A percentile compares a stretch with the other conserved stretches of the same genome.
These are phyloP conservation scores for Termitomyces sp. DNA, from an alignment of 768 basidiomycete species.

Conservation along the genomic window DNA sequence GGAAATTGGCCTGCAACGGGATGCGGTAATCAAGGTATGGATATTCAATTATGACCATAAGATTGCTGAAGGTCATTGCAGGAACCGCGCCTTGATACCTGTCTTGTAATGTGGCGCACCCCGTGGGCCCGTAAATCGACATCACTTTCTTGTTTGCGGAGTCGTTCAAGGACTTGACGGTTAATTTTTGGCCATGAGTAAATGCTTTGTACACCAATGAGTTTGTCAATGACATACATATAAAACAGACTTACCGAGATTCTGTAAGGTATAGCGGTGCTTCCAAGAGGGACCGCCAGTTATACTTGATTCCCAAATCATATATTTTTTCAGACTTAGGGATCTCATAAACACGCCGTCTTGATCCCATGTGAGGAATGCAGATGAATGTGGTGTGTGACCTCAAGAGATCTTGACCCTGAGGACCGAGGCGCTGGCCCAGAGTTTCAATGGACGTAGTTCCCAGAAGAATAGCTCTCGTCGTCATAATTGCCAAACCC, in stretches of 20 bases:
- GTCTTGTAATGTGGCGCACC: not conserved
- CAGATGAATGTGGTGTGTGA: slow-evolving; percentile 21
- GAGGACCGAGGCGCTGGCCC: slow-evolving; percentile 10
- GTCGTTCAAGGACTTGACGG: slow-evolving; percentile 27
- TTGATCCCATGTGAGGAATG: slow-evolving; percentile 16
- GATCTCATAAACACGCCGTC: slow-evolving; percentile 16
- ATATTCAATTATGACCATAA: not conserved
- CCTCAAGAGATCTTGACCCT: not conserved
- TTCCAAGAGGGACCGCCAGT: slow-evolving; percentile 24
- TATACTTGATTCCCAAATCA: slow-evolving; percentile 31
- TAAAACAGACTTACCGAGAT: not conserved
- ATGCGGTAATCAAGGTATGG: slow-evolving; percentile 53
- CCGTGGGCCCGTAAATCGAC: not conserved
- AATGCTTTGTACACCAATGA: slow-evolving; percentile 12
- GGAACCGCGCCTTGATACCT: slow-evolving; percentile 19
- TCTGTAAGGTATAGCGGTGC: not conserved
- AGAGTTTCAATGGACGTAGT: slow-evolving; percentile 31
- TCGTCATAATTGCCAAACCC: slow-evolving; percentile 28
- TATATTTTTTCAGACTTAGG: slow-evolving; percentile 32
- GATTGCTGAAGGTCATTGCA: slow-evolving; percentile 6
- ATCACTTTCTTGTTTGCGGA: slow-evolving; percentile 20
- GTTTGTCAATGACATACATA: slow-evolving; percentile 1
- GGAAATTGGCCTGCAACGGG: slow-evolving; percentile 48
- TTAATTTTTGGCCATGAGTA: slow-evolving; percentile 39
- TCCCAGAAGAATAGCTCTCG: slow-evolving; percentile 27